Conservation (phyloP, 2,329 filamentous ascomycete species). For the Graphilbum ipis-grandicollis region DNA sequence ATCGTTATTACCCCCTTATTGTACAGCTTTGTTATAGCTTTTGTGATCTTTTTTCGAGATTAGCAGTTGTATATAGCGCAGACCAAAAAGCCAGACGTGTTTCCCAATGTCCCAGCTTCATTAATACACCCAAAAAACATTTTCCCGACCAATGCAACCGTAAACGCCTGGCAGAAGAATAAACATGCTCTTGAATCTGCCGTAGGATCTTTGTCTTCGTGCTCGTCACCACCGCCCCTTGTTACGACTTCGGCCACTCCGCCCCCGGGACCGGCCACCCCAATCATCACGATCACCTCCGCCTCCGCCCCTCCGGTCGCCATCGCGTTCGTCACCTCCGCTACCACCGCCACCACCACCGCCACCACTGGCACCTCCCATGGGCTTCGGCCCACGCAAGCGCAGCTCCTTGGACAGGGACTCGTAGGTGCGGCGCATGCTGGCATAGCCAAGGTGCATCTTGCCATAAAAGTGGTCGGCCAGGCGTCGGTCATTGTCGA, state of each 20-base stretch:
- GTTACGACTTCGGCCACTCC: constrained; percentile 35
- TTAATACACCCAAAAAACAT: too few relatives aligned
- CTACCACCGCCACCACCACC: constrained; percentile 24
- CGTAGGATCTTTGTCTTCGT: too few relatives aligned
- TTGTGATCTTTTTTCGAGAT: too few relatives aligned
- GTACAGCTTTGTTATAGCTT: too few relatives aligned
- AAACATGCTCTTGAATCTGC: too few relatives aligned
- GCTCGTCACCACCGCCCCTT: constrained; percentile 26
- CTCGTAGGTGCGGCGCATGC: constrained; percentile 91
- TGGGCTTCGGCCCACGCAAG: constrained; percentile 21
- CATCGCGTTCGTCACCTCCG: constrained; percentile 19
- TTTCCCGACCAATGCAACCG: too few relatives aligned
- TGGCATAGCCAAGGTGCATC: constrained; percentile 96
- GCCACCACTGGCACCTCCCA: constrained; percentile 26
- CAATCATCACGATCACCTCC: constrained; percentile 29
- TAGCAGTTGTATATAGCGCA: too few relatives aligned
- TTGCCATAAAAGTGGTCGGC: constrained; percentile 99
- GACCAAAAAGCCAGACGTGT: too few relatives aligned
- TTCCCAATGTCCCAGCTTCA: too few relatives aligned
- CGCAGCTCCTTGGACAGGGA: constrained; percentile 76
- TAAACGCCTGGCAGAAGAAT: too few relatives aligned
- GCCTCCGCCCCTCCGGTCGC: constrained; percentile 23
- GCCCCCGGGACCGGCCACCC: constrained; percentile 23
- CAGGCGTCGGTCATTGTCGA: constrained; percentile 86
- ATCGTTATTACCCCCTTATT: too few relatives aligned